Conservation (phyloP, 768 basidiomycete species). For the Hebeloma cylindrosporum region DNA sequence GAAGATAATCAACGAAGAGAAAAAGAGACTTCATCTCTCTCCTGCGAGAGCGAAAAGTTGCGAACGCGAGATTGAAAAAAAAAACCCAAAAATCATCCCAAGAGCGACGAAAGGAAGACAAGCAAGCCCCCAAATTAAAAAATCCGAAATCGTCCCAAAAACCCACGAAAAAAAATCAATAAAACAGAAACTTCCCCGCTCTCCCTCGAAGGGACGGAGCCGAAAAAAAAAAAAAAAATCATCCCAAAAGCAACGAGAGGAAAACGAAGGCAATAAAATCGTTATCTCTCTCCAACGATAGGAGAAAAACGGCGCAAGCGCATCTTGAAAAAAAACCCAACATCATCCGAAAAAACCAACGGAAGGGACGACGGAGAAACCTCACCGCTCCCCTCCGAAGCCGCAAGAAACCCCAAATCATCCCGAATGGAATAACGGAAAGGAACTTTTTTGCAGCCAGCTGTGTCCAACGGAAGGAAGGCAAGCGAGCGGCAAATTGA, state of each 20-base stretch:
- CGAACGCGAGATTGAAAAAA: no score
- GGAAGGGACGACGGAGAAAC: neutral
- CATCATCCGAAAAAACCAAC: neutral
- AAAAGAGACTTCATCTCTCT: no score
- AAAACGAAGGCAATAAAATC: neutral
- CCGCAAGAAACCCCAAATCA: no score
- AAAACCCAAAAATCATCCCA: neutral
- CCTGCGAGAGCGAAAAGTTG: no score
- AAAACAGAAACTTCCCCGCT: neutral
- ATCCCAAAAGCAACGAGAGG: neutral
- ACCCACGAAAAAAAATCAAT: neutral
- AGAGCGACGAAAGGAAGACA: neutral
- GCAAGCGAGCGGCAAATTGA: no score
- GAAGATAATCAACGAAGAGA: no score
- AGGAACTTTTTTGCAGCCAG: no score
- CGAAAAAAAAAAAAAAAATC: neutral
- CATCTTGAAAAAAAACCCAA: neutral
- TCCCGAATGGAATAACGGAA: no score
- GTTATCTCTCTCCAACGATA: neutral
- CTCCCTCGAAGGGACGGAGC: neutral
- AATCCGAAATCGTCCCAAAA: neutral
- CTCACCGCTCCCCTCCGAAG: no score
- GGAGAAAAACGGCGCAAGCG: neutral
- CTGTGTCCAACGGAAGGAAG: no score
- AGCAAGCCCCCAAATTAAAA: neutral